Conservation (phyloP, 2,329 filamentous ascomycete genomes). For the Pseudogymnoascus sp. region DNA sequence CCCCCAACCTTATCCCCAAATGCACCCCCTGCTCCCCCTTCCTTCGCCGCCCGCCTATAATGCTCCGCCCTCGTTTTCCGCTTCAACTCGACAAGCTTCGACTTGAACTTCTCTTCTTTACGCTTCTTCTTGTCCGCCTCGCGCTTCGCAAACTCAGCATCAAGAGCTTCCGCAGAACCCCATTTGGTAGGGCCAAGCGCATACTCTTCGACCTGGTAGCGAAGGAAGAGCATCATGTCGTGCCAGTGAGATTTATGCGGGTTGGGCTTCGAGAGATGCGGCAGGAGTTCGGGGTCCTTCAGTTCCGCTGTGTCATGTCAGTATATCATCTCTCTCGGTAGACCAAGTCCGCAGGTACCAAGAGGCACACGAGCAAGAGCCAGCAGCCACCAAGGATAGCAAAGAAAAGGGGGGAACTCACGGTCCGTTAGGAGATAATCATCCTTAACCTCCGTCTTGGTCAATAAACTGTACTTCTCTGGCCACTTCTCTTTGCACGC, state of each 20-base stretch:
- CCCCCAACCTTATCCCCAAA: conserved; percentile 72
- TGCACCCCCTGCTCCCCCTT: conserved; percentile 37
- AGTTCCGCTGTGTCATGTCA: conserved; percentile 58
- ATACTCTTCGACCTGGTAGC: conserved; percentile 90
- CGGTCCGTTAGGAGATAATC: conserved; percentile 92
- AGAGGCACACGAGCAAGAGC: neutral
- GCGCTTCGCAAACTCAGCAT: conserved; percentile 78
- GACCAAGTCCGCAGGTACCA: neutral
- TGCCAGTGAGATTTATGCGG: conserved; percentile 95
- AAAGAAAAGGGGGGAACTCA: conserved; percentile 36
- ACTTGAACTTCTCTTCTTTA: conserved; percentile 87
- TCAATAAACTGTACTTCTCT: conserved; percentile 90
- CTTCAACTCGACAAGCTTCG: conserved; percentile 82
- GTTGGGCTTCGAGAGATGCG: conserved; percentile 82
- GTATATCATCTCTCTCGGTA: neutral
- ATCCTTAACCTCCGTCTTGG: conserved; percentile 92
- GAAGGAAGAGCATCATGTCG: conserved; percentile 96
- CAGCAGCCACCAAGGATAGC: neutral
- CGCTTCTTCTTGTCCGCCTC: conserved; percentile 72
- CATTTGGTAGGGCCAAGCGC: conserved; percentile 77
- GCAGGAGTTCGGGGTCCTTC: conserved; percentile 77
- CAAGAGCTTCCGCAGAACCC: conserved; percentile 77
- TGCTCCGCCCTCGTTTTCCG: conserved; percentile 88
- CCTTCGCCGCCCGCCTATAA: conserved; percentile 62
- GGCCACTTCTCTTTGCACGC: conserved; percentile 81